Evolutionary conservation across 1,284 basidiomycete genomes (phyloP), one percentile per base, ranked within the genome.

Genomic region (Boletus semigastroideus): DNA sequence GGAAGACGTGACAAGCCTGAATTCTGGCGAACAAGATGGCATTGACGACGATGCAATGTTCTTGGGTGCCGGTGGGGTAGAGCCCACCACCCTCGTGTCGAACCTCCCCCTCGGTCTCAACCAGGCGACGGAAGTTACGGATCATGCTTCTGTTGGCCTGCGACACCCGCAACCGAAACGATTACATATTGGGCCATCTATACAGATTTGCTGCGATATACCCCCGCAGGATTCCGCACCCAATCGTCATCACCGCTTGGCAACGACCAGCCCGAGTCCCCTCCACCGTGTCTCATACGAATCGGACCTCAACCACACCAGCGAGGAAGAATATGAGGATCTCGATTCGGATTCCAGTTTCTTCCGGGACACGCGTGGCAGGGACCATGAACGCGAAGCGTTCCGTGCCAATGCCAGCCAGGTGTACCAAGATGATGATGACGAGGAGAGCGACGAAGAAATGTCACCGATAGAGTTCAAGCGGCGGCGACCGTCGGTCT

Each of bases 11-110:
- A 73, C 66, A 45, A 85, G 80, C 55, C 59, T 84, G 40, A 76
- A 78, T 53, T 82, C 79, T 28, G 76, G 76, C 40, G 78, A 76
- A 39, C 69, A 70, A 28, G 75, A 78, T 34, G 72, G 70, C 13
- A 55, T 62, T 30, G 64, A 65, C 46, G 76, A 80, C 28, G 75
- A 78, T 31, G 76, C 73, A 11, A 75, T 79, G 64, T 70, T 76
- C 48, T 64, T 78, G 12, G 82, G 80, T 28, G 80, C 78, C 7
- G 80, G 81, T 31, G 82, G 80, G 13, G 62, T 83, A 25, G 74
- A 74, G 25, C 68, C 70, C 13, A 68, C 73, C 20, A 70, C 76
- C 17, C 72, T 76, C 3, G 65, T 70, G 6, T 75, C 74, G 33
- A 73, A 66, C 46, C 59, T 71, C 40, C 69, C 69, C 47, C 52